Percentiles rank a stretch among this genome's conserved stretches.
Conservation (phyloP, 495 filamentous ascomycete genomes). For the Jackrogersella multiformis region DNA sequence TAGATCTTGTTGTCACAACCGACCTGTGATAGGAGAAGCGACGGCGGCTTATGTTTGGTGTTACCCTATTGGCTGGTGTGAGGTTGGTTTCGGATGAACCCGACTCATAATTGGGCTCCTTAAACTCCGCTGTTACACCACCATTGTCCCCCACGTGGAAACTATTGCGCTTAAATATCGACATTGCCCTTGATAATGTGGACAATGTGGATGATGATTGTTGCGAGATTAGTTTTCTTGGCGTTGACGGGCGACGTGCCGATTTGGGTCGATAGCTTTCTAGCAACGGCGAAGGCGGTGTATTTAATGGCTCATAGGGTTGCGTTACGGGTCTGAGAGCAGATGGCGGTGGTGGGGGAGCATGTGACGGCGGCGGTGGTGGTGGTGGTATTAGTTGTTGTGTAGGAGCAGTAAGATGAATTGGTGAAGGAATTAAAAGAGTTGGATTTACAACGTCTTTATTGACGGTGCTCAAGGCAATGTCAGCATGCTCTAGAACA, state of each 20-base stretch:
- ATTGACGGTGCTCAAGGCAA: constrained; percentile 32
- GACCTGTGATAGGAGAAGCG: constrained; percentile 60
- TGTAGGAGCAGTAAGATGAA: constrained; percentile 36
- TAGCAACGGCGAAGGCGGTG: constrained; percentile 40
- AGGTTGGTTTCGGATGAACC: constrained; percentile 39
- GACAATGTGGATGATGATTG: constrained; percentile 41
- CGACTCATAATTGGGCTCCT: constrained; percentile 31
- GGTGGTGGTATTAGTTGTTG: constrained; percentile 26
- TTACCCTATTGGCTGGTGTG: constrained; percentile 26
- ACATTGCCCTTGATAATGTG: constrained; percentile 40
- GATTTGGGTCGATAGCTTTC: constrained; percentile 46
- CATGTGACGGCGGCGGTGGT: constrained; percentile 20
- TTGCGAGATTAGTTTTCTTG: constrained; percentile 22
- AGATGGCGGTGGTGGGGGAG: constrained; percentile 44
- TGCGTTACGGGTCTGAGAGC: constrained; percentile 4
- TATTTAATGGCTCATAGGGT: constrained; percentile 51
- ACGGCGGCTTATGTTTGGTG: constrained; percentile 39
- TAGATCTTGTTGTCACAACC: constrained; percentile 59
- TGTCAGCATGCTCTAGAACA: constrained; percentile 38
- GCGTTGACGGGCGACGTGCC: constrained; percentile 26
- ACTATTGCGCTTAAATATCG: constrained; percentile 44
- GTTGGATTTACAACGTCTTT: constrained; percentile 29
- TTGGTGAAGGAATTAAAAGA: constrained; percentile 35
- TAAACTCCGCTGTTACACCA: constrained; percentile 34
- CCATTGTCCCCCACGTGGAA: constrained; percentile 34